phyloP scores from a whole-genome alignment of 139 green algal species.

The Chlorella vulgaris region DNA sequence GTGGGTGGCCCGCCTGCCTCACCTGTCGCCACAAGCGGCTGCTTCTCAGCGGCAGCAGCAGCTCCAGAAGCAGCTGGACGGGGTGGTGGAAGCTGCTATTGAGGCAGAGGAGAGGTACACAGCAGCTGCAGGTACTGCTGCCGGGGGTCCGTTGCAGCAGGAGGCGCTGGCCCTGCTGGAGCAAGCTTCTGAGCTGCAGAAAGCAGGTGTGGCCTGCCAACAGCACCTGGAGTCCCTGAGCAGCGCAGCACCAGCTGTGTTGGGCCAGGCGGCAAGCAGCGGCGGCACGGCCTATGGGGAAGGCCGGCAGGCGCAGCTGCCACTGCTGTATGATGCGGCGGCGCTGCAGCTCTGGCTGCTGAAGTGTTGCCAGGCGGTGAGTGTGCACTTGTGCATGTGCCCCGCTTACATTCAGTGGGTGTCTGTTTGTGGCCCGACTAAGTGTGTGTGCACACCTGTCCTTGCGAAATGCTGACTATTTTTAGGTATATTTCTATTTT shows the following conservation, averaged over 20 bases:
- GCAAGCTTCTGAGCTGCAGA: slow-evolving; percentile 49
- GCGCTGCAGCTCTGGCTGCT: slow-evolving; percentile 92
- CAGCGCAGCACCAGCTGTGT: slow-evolving; percentile 50
- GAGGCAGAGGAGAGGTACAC: slow-evolving; percentile 21
- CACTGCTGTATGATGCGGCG: slow-evolving; percentile 35
- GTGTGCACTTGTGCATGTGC: no score
- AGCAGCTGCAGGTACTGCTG: not conserved
- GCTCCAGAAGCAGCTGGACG: slow-evolving; percentile 31
- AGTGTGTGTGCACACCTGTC: no score
- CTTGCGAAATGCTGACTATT: no score
- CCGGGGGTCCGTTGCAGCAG: slow-evolving; percentile 22
- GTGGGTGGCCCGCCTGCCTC: slow-evolving; percentile 11
- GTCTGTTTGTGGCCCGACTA: no score
- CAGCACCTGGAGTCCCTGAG: slow-evolving; percentile 37
- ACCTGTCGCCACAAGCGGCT: not conserved
- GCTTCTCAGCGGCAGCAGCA: not conserved
- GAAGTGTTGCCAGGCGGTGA: slow-evolving; percentile 63
- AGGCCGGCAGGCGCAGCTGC: slow-evolving; percentile 1
- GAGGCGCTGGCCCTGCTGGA: slow-evolving; percentile 49
- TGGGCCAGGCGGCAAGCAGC: not conserved
- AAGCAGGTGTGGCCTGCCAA: slow-evolving; percentile 55
- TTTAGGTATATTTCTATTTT: no score
- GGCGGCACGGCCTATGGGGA: not conserved
- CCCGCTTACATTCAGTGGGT: no score
- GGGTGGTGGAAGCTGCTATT: slow-evolving; percentile 9